phyloP scores from a whole-genome alignment of 2,329 filamentous ascomycete species.

The Basipetospora chlamydospora region DNA sequence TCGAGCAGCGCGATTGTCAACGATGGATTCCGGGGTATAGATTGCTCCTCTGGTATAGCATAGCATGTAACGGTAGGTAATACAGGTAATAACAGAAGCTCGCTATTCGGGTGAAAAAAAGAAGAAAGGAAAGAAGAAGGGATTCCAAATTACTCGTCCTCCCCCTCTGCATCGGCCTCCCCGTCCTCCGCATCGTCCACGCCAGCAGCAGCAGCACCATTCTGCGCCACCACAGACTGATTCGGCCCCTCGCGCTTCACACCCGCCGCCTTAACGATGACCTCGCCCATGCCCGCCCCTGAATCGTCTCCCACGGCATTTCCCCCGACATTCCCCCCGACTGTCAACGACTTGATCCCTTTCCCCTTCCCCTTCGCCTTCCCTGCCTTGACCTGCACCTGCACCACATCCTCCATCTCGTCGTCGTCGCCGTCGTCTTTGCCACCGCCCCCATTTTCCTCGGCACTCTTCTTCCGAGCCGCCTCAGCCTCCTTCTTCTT shows the following conservation, averaged over 20 bases:
- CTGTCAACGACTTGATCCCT: background rate
- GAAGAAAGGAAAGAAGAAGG: conserved; percentile 1
- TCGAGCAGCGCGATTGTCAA: too few species aligned
- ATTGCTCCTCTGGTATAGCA: too few species aligned
- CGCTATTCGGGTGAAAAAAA: background rate
- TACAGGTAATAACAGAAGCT: too few species aligned
- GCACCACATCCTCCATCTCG: conserved; percentile 8
- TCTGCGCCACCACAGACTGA: too few species aligned
- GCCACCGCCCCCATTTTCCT: too few species aligned
- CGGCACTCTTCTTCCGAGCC: conserved; percentile 5
- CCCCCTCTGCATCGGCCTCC: background rate
- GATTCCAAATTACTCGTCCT: conserved; percentile 1
- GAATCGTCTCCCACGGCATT: background rate
- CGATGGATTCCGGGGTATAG: too few species aligned
- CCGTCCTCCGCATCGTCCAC: background rate
- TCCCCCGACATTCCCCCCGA: background rate
- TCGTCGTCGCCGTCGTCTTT: too few species aligned
- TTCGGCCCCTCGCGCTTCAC: too few species aligned
- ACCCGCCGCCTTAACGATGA: too few species aligned
- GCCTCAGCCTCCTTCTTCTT: conserved; percentile 6
- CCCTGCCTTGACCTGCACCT: conserved; percentile 7
- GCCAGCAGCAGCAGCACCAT: too few species aligned
- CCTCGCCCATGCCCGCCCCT: background rate
- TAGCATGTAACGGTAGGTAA: too few species aligned
- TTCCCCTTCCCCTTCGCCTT: background rate